Conservation (phyloP, 2,329 filamentous ascomycete species). For the Xylariaceae sp. region DNA sequence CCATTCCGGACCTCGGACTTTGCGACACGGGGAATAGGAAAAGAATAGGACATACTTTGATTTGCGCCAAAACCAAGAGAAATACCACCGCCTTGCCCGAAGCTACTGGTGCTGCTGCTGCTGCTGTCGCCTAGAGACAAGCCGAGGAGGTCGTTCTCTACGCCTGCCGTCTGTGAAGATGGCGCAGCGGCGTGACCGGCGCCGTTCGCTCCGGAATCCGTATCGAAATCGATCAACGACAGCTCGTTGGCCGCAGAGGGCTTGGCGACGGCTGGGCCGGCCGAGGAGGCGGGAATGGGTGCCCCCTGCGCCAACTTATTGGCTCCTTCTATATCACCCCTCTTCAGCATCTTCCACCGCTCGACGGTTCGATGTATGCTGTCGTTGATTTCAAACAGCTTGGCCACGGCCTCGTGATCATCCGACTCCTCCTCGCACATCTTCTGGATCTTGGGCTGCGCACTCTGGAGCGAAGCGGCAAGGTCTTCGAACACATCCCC, state of each 20-base stretch:
- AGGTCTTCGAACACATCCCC: constrained; percentile 75
- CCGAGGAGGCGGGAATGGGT: constrained; percentile 33
- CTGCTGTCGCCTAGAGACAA: constrained; percentile 68
- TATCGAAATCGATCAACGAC: constrained; percentile 89
- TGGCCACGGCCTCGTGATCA: constrained; percentile 90
- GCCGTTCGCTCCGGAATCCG: constrained; percentile 47
- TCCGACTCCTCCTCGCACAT: constrained; percentile 99
- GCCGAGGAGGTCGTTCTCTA: constrained; percentile 89
- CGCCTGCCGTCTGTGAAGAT: constrained; percentile 52
- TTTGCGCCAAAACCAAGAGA: constrained; percentile 73
- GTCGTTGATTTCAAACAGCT: constrained; percentile 95
- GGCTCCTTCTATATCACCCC: constrained; percentile 81
- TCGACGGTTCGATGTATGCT: constrained; percentile 97
- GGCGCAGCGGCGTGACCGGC: constrained; percentile 38
- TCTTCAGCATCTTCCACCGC: constrained; percentile 92
- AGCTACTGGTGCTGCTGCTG: constrained; percentile 42
- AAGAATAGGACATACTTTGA: constrained; percentile 47
- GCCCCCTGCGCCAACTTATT: constrained; percentile 79
- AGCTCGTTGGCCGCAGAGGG: constrained; percentile 64
- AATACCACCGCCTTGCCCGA: constrained; percentile 73
- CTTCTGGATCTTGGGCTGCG: constrained; percentile 97
- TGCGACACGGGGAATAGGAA: no score
- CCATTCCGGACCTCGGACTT: background rate
- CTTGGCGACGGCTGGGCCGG: constrained; percentile 48
- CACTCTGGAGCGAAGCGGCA: constrained; percentile 80